Conservation (phyloP, 306 rosid genomes). For the Vigna angularis region DNA sequence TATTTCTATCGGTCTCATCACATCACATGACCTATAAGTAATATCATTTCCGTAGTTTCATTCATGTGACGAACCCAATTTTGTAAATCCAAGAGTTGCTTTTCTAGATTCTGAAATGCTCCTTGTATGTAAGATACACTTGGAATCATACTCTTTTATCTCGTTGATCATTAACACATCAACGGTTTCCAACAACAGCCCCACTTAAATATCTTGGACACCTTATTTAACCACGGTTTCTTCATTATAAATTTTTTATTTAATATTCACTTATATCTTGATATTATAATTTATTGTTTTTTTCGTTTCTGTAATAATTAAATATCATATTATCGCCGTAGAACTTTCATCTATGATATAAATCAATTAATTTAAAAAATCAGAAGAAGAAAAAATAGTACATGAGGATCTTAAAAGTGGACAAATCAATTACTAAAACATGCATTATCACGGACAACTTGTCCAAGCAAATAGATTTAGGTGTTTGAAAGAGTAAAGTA, state of each 20-base stretch:
- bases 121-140: constrained; percentile 52
- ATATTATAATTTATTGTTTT: background rate
- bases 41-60: constrained; percentile 43
- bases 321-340: too few relatives aligned
- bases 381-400: background rate
- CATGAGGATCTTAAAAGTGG: background rate
- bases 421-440: background rate
- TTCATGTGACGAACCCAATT: background rate
- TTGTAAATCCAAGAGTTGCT: constrained; percentile 17
- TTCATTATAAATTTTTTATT: background rate
- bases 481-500: constrained; percentile 5
- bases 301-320: too few relatives aligned
- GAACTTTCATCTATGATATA: too few relatives aligned
- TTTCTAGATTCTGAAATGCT: constrained; percentile 40
- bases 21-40: background rate
- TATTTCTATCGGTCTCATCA: too few relatives aligned
- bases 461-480: background rate
- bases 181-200: background rate
- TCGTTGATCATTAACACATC: constrained; percentile 23
- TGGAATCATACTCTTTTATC: background rate
- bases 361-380: background rate
- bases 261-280: background rate
- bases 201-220: constrained; percentile 24
- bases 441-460: background rate
- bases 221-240: too few relatives aligned